phyloP scores from a whole-genome alignment of 164 flowering plant genomes.

The Chimonanthus salicifolius region DNA sequence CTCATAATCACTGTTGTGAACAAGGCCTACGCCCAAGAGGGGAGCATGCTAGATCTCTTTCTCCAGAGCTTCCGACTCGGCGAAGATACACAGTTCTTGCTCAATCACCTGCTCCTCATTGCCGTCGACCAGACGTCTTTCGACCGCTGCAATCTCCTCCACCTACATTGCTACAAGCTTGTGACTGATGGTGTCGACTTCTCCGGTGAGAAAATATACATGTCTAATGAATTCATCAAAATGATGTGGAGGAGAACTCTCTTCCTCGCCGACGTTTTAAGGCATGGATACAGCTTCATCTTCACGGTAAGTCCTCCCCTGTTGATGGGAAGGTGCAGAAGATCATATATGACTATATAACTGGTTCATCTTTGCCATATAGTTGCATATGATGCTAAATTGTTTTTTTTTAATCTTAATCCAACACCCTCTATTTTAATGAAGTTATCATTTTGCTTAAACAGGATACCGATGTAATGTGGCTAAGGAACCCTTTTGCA shows the following conservation, averaged over 20 bases:
- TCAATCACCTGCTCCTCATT: constrained; percentile 49
- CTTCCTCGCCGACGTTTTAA: constrained; percentile 50
- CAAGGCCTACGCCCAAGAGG: constrained; percentile 52
- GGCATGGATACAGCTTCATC: constrained; percentile 60
- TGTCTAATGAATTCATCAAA: constrained; percentile 58
- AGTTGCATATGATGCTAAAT: no score
- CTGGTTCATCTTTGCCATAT: no score
- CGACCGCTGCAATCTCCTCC: constrained; percentile 45
- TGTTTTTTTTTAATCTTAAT: no score
- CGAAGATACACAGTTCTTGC: constrained; percentile 41
- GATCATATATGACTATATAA: no score
- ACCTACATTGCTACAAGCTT: constrained; percentile 53
- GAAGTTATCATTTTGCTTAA: no score
- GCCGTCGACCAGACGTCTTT: constrained; percentile 52
- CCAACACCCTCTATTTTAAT: no score
- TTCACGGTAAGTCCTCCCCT: constrained; percentile 51
- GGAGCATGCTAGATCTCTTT: constrained; percentile 59
- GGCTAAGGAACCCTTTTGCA: constrained; percentile 59
- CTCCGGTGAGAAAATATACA: constrained; percentile 56
- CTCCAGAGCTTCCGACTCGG: constrained; percentile 67
- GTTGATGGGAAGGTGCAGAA: no score
- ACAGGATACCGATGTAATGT: constrained; percentile 70
- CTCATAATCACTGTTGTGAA: constrained; percentile 58
- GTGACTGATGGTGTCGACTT: constrained; percentile 52
- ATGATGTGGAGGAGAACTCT: constrained; percentile 89